Evolutionary conservation across 176 grass and related monocot genomes (phyloP), one percentile per base, ranked within the genome.

Genomic region (Oryza glumipatula): DNA sequence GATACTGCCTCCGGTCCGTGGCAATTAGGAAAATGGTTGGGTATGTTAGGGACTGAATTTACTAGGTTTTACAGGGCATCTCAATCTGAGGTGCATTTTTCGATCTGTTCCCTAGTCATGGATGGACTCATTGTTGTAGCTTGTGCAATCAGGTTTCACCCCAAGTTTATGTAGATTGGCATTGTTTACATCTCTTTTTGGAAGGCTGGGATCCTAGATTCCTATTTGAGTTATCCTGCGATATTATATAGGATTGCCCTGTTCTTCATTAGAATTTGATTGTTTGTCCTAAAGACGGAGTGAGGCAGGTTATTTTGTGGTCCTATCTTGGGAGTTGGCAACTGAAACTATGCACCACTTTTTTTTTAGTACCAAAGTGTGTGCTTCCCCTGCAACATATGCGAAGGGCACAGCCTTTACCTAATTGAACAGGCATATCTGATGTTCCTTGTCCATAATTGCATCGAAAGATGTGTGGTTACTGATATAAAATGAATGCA

Each of bases 301-400:
- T 41, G 7, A 61, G 17, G 76, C 24, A 63, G 70, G n/a, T 49
- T 80, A 36, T 39, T 77, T 79, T 60, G 68, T 58, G 46, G 67
- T 67, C 7, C 47, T 21, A 33, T 46, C 9, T 46, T 44, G 67
- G 79, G 15, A 71, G 28, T 41, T 8, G 26, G 70, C 38, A 75
- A 26, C 17, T 69, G 38, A 74, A 39, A 26, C 73, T 11, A 43
- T 69, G 1, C 13, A 32, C 26, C 60, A 67, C 21, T 56, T 7
- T 38, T 44, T 11, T 21, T 49, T 2, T 21, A 49, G 60, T 80
- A 10, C 3, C 51, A 23, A 80, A 74, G 14, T 80, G 14, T 80
- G 14, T 80, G 43, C 8, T n/a, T 26, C 3, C 58, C 45, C 21
- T 52, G 9, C 5, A 45, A 23, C 4, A 11, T 76, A 58, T 64